Conservation (phyloP, 352 stramenopile genomes). For the Detonula confervacea region DNA sequence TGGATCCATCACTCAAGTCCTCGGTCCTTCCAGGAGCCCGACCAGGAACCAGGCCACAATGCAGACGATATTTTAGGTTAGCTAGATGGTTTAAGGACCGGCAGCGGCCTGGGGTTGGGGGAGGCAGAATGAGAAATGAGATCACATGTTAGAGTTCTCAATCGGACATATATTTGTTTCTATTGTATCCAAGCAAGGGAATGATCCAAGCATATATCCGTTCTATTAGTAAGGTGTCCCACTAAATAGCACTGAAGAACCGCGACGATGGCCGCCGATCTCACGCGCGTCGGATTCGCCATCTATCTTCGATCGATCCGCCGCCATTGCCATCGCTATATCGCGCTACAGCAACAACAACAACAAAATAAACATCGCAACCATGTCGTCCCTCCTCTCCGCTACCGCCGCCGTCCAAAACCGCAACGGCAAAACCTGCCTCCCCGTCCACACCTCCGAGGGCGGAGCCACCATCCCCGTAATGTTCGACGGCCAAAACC, state of each 20-base stretch:
- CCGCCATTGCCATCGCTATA: neutral
- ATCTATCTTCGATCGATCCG: too few relatives aligned
- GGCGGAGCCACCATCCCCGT: slow-evolving; percentile 46
- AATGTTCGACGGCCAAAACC: slow-evolving; percentile 42
- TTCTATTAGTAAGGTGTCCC: neutral
- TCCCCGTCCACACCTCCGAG: slow-evolving; percentile 56
- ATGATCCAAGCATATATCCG: neutral
- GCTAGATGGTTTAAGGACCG: too few relatives aligned
- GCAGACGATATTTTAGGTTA: too few relatives aligned
- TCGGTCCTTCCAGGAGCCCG: too few relatives aligned
- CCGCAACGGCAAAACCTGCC: slow-evolving; percentile 43
- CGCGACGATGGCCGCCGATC: neutral
- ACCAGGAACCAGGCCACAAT: too few relatives aligned
- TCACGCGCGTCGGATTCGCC: too few relatives aligned
- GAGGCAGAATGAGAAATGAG: too few relatives aligned
- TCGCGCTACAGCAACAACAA: neutral
- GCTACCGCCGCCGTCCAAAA: slow-evolving; percentile 32
- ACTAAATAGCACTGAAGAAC: neutral
- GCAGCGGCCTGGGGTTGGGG: too few relatives aligned
- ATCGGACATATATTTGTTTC: too few relatives aligned
- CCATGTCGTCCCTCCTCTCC: slow-evolving; percentile 41
- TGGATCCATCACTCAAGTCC: too few relatives aligned
- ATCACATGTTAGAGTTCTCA: too few relatives aligned
- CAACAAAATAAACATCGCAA: slow-evolving; percentile 3
- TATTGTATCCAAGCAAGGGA: too few relatives aligned